Conservation (phyloP, 2,329 filamentous ascomycete species). For the Cyclaneusma minus region DNA sequence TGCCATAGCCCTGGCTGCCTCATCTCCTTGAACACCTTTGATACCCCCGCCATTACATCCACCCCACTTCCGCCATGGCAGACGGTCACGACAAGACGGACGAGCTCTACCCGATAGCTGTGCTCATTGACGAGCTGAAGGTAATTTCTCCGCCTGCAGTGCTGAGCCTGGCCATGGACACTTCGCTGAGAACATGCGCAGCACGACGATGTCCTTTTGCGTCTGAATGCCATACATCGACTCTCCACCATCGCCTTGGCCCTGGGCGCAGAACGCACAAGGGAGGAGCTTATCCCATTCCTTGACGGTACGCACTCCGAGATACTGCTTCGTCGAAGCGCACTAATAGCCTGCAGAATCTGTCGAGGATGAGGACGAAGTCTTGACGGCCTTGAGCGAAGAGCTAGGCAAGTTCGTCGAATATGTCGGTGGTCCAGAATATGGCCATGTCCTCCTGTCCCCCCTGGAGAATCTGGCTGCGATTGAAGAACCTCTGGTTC, state of each 20-base stretch:
- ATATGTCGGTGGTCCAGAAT: conserved; percentile 88
- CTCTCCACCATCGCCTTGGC: conserved; percentile 96
- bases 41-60: conserved; percentile 13
- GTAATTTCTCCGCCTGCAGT: conserved; percentile 31
- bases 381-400: conserved; percentile 90
- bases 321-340: conserved; percentile 3
- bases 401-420: conserved; percentile 95
- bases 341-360: conserved; percentile 52
- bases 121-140: conserved; percentile 99
- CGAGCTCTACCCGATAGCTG: conserved; percentile 98
- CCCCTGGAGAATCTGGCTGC: conserved; percentile 95
- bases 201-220: conserved; percentile 97
- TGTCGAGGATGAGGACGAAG: conserved; percentile 97
- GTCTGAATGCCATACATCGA: conserved; percentile 95
- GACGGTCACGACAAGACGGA: conserved; percentile 82
- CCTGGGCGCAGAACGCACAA: conserved; percentile 86
- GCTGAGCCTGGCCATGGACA: conserved; percentile 10
- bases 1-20: conserved; percentile 14
- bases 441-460: conserved; percentile 89
- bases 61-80: conserved; percentile 52
- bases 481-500: conserved; percentile 93
- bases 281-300: conserved; percentile 97
- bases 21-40: conserved; percentile 16
- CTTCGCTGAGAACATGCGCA: conserved; percentile 25
- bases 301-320: conserved; percentile 65